Evolutionary conservation across 1,139 yeast species (phyloP), one percentile per base, ranked within the genome.

Genomic region (Suhomyces yuchorum): DNA sequence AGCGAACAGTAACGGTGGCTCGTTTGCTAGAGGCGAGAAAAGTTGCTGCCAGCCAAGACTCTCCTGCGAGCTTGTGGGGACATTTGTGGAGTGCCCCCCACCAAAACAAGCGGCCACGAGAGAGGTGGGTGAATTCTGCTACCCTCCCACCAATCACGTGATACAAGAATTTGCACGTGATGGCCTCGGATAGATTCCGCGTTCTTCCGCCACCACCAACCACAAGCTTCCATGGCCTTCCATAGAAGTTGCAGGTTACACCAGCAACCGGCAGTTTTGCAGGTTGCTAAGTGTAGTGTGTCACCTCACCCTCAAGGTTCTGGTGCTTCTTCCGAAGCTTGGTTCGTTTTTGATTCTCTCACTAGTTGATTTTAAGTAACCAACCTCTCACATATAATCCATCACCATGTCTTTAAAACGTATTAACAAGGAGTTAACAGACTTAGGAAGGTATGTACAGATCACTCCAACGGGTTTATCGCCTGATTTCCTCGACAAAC

Each of bases 401-500:
- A 44, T 37, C 38, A 53, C 47, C 64, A 89, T 89, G 96, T 91
- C 96, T 62, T 81, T 84, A 65, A 92, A 92, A 76, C 92, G 98
- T 82, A 91, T 92, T 66, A 89, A 89, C 77, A 92, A 92, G 77
- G 98, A 92, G 76, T 82, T 92, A 65, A 86, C 87, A 61, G 98
- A 92, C 73, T 81, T 92, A 67, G 97, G 96, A 70, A 85, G 89
- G 93, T 86, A 81, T 73, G 93, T 85, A 56, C 49, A n/a, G 26
- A 14, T 4, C 32, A 18, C 34, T 26, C 18, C 11, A 12, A 18
- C 6, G 34, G 35, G 4, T 23, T 6, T 7, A 8, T 20, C 4
- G 22, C 37, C 8, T 34, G 14, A 18, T 34, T 18, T 8, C 24
- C 24, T 34, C 37, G 37, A 19, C 37, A 4, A 12, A 14, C 14